phyloP scores from a whole-genome alignment of 331 rosid species.

The Malus hybrid region DNA sequence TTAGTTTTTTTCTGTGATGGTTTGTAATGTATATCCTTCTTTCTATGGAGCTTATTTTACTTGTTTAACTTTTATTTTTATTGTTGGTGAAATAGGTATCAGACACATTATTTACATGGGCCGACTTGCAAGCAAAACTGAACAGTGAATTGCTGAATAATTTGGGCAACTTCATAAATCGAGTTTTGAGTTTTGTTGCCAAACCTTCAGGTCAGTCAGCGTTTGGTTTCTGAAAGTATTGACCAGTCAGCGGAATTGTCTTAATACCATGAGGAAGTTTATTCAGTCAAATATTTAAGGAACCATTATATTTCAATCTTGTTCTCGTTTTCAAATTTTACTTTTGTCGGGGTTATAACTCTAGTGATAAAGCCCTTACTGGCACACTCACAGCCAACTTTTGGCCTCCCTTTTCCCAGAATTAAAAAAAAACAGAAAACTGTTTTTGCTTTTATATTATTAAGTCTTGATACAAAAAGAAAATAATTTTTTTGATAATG shows the following conservation, averaged over 20 bases:
- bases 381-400: neutral
- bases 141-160: slow-evolving; percentile 80
- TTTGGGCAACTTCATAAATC: slow-evolving; percentile 88
- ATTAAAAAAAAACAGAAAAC: neutral
- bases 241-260: slow-evolving; percentile 12
- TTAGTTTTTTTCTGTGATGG: neutral
- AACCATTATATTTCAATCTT: neutral
- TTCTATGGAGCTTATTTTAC: neutral
- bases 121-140: slow-evolving; percentile 88
- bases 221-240: slow-evolving; percentile 6
- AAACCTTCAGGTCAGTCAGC: slow-evolving; percentile 86
- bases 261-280: slow-evolving; percentile 2
- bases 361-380: neutral
- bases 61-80: slow-evolving; percentile 6
- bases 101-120: slow-evolving; percentile 86
- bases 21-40: neutral
- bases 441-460: neutral
- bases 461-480: neutral
- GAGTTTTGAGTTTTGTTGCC: slow-evolving; percentile 92
- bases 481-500: neutral
- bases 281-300: neutral
- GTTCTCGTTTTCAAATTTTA: neutral
- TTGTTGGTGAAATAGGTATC: slow-evolving; percentile 53
- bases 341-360: neutral
- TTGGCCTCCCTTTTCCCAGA: neutral